Percentiles rank a stretch among this genome's conserved stretches.
Evolutionary conservation across 169 alveolate species (phyloP).

Genomic region (Cryptosporidium tyzzeri): DNA sequence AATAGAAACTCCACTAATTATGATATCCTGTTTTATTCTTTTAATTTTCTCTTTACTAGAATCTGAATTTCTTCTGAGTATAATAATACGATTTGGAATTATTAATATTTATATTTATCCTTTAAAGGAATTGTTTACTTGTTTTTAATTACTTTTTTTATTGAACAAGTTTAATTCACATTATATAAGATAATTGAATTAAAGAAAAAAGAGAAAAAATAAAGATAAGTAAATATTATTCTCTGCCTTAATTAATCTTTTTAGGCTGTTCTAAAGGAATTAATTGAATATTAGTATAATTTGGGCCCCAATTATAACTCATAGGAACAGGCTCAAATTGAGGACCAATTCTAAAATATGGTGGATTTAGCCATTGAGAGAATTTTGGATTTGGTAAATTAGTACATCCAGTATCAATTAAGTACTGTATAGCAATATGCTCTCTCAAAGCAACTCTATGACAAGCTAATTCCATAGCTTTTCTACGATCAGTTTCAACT

Average conservation of each 20-base stretch:
- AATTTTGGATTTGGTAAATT: conserved; percentile 59
- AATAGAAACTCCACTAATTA: background rate
- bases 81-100: background rate
- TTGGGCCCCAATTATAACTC: conserved; percentile 76
- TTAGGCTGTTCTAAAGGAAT: conserved; percentile 62
- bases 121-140: background rate
- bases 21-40: conserved; percentile 26
- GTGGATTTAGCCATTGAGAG: conserved; percentile 73
- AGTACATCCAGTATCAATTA: conserved; percentile 66
- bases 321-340: conserved; percentile 74
- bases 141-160: no score
- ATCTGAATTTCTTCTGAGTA: background rate
- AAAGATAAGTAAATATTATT: background rate
- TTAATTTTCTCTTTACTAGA: conserved; percentile 30
- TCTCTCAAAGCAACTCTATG: conserved; percentile 73
- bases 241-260: conserved; percentile 4
- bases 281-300: conserved; percentile 69
- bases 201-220: background rate
- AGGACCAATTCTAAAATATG: conserved; percentile 63
- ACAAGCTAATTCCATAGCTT: conserved; percentile 76
- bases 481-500: conserved; percentile 72
- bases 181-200: background rate
- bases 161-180: no score
- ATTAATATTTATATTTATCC: background rate
- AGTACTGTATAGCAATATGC: conserved; percentile 68